Conservation (phyloP, 768 basidiomycete genomes). For the Kwoniella europaea region DNA sequence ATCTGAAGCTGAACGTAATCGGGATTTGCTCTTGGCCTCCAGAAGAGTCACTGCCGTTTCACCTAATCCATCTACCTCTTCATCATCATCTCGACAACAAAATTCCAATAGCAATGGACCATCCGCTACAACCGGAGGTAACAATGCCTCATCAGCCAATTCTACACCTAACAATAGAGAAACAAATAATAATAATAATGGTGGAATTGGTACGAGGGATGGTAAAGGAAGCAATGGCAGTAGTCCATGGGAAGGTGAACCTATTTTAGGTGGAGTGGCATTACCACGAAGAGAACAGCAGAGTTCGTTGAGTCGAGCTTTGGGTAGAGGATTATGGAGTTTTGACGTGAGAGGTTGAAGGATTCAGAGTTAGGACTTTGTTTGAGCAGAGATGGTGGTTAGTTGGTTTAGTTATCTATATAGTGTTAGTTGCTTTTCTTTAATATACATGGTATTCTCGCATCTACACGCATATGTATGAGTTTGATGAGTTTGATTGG, state of each 20-base stretch:
- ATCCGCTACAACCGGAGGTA: not conserved
- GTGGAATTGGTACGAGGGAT: not conserved
- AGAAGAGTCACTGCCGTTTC: conserved; percentile 45
- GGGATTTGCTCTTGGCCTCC: conserved; percentile 46
- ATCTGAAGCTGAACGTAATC: conserved; percentile 46
- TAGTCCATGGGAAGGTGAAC: conserved; percentile 36
- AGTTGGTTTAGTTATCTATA: no score
- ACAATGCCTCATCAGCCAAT: not conserved
- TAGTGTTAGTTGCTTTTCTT: not conserved
- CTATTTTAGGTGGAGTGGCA: conserved; percentile 41
- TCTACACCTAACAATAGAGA: conserved; percentile 3
- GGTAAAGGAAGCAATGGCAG: conserved; percentile 11
- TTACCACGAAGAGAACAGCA: conserved; percentile 41
- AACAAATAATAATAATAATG: not conserved
- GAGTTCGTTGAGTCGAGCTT: conserved; percentile 14
- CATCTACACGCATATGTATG: not conserved
- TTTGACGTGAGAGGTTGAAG: conserved; percentile 35
- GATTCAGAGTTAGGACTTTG: not conserved
- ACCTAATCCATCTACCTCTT: conserved; percentile 29
- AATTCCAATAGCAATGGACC: conserved; percentile 1
- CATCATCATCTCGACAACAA: not conserved
- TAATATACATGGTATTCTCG: not conserved
- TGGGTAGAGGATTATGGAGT: conserved; percentile 42
- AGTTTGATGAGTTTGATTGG: not conserved
- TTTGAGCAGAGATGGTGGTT: no score